Evolutionary conservation across 352 stramenopile genomes (phyloP).

Genomic region (Phytophthora melonis): DNA sequence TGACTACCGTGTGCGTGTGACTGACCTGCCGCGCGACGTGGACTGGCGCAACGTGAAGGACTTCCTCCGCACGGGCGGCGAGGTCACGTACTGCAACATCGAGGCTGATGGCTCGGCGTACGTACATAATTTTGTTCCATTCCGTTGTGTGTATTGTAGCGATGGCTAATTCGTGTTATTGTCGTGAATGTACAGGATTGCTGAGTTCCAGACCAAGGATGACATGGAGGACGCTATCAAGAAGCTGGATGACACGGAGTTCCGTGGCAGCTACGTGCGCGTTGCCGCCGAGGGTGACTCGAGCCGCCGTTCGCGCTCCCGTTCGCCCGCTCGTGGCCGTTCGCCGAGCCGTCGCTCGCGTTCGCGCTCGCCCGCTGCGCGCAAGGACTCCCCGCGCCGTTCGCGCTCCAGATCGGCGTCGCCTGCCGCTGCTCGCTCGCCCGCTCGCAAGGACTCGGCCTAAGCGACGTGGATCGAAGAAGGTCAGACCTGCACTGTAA

Average conservation of each 20-base stretch:
- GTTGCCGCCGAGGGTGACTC: constrained; percentile 59
- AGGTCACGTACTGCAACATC: constrained; percentile 90
- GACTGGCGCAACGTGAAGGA: constrained; percentile 92
- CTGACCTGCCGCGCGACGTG: constrained; percentile 77
- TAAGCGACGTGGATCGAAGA: constrained; percentile 50
- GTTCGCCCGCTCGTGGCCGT: constrained; percentile 62
- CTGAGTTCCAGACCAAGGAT: constrained; percentile 83
- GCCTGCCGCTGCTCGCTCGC: constrained; percentile 60
- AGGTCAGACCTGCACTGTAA: constrained; percentile 11
- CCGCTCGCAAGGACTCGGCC: constrained; percentile 76
- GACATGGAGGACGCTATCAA: constrained; percentile 88
- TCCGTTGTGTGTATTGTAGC: neutral
- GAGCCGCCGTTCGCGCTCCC: constrained; percentile 63
- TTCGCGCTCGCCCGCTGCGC: constrained; percentile 70
- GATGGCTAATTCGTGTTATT: neutral
- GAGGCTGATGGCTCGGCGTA: constrained; percentile 86
- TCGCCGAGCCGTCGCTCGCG: constrained; percentile 72
- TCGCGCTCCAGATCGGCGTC: constrained; percentile 78
- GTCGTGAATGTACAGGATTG: constrained; percentile 50
- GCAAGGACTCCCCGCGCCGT: constrained; percentile 68
- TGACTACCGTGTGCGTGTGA: constrained; percentile 80
- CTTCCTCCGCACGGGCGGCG: constrained; percentile 82
- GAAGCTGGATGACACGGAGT: constrained; percentile 91
- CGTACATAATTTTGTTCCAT: constrained; percentile 23
- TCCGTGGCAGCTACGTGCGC: constrained; percentile 86